Evolutionary conservation across 2,329 filamentous ascomycete genomes (phyloP).

Genomic region (Alternaria sp.): DNA sequence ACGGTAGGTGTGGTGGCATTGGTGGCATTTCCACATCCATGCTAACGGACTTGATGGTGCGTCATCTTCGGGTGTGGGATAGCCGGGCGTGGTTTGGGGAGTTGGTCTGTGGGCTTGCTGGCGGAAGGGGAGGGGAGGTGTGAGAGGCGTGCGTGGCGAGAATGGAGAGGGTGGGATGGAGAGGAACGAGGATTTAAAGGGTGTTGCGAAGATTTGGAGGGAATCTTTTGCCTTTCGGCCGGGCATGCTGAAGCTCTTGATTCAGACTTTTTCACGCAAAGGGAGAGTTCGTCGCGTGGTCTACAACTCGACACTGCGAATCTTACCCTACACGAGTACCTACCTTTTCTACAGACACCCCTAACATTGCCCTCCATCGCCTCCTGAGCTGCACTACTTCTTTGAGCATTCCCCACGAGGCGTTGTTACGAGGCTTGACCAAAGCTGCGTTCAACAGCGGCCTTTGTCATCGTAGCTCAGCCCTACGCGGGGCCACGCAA

Average conservation of each 20-base stretch:
- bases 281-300: neutral
- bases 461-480: conserved; percentile 6
- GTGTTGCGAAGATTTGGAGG: conserved; percentile 44
- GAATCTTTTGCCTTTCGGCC: neutral
- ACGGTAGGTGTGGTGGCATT: conserved; percentile 56
- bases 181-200: conserved; percentile 53
- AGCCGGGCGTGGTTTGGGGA: conserved; percentile 1
- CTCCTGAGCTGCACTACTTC: neutral
- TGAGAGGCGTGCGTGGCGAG: conserved; percentile 43
- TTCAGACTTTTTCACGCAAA: fast-evolving
- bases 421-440: neutral
- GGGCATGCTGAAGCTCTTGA: neutral
- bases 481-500: neutral
- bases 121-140: conserved; percentile 9
- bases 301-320: neutral
- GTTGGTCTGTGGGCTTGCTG: neutral
- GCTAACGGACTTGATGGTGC: conserved; percentile 38
- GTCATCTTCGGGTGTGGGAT: conserved; percentile 29
- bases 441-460: neutral
- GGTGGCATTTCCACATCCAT: conserved; percentile 63
- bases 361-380: neutral
- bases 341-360: neutral
- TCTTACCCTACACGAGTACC: neutral
- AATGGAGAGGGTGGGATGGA: conserved; percentile 54
- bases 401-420: conserved; percentile 2